A percentile compares a stretch with the other conserved stretches of the same genome.
These are phyloP conservation scores for Tympanopsis confertula DNA, from an alignment of 2,329 filamentous ascomycete species.

Conservation along the genomic window DNA sequence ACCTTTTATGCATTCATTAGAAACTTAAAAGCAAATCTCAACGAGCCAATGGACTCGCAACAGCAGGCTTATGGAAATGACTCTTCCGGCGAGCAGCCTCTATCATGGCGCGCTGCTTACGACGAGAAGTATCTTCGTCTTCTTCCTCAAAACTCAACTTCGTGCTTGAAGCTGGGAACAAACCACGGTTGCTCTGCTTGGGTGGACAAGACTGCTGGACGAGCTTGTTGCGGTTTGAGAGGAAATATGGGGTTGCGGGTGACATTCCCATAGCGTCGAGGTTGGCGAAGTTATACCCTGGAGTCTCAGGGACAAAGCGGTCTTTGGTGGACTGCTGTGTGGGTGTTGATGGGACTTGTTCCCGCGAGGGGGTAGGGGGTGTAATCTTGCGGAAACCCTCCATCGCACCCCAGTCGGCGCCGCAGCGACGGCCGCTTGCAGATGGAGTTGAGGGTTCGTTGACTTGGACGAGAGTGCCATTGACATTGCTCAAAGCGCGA, in stretches of 20 bases:
- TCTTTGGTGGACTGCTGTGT: not conserved
- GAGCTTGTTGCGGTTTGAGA: not conserved
- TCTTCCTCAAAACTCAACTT: not conserved
- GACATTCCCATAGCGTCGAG: not conserved
- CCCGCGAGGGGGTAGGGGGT: not conserved
- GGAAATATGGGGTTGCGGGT: not conserved
- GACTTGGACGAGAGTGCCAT: constrained; percentile 45
- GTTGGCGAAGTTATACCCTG: not conserved
- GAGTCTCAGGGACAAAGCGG: not conserved
- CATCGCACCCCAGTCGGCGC: not conserved
- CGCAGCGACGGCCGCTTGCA: not conserved
- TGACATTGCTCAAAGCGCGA: constrained; percentile 54
- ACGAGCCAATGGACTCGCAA: no score
- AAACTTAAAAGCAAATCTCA: no score
- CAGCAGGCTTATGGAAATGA: not conserved
- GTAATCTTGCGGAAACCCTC: not conserved
- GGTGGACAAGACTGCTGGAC: not conserved
- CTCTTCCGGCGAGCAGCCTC: not conserved
- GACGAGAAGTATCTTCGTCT: not conserved
- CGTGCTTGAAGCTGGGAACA: not conserved
- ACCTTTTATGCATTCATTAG: no score
- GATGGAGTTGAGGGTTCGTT: not conserved
- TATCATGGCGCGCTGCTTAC: not conserved
- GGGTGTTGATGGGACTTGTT: not conserved
- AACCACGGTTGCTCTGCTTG: not conserved